A percentile compares a stretch with the other conserved stretches of the same genome.
Evolutionary conservation across 1,284 basidiomycete species (phyloP).

Genomic region (Coniferiporia sulphurascens): DNA sequence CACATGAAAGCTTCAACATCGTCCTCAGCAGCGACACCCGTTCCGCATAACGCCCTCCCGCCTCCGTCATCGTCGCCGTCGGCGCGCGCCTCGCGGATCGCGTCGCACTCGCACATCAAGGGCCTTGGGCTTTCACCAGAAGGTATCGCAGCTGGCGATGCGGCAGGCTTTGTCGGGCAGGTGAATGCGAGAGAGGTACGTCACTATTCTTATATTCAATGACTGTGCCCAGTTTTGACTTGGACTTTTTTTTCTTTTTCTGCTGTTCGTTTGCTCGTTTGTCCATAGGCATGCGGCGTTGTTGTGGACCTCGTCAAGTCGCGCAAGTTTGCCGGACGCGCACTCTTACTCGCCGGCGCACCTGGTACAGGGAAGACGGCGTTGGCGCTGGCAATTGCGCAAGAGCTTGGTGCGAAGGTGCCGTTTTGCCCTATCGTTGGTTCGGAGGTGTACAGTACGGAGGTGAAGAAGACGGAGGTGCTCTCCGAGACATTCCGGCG

Average conservation of each 20-base stretch:
- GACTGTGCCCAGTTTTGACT: no score
- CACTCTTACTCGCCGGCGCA: conserved; percentile 82
- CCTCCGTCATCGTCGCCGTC: conserved; percentile 58
- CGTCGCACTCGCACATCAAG: conserved; percentile 93
- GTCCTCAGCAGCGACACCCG: conserved; percentile 43
- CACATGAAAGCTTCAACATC: conserved; percentile 35
- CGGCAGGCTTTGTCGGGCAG: conserved; percentile 91
- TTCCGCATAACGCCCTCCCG: conserved; percentile 67
- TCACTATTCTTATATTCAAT: background rate
- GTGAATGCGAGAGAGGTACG: conserved; percentile 83
- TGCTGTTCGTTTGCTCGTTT: background rate
- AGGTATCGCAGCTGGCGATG: conserved; percentile 70
- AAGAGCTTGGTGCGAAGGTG: conserved; percentile 92
- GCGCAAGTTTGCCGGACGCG: conserved; percentile 89
- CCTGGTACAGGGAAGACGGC: conserved; percentile 97
- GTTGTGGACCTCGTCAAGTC: conserved; percentile 89
- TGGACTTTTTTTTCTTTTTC: background rate
- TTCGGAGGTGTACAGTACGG: conserved; percentile 93
- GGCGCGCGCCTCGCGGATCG: conserved; percentile 79
- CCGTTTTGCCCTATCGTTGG: conserved; percentile 99
- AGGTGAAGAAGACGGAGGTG: conserved; percentile 99
- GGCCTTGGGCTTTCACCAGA: conserved; percentile 89
- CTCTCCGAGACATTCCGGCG: conserved; percentile 93
- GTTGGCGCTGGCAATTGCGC: conserved; percentile 88
- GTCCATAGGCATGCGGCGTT: conserved; percentile 77